phyloP scores from a whole-genome alignment of 2,329 filamentous ascomycete species.

The Penicillium concentricum region DNA sequence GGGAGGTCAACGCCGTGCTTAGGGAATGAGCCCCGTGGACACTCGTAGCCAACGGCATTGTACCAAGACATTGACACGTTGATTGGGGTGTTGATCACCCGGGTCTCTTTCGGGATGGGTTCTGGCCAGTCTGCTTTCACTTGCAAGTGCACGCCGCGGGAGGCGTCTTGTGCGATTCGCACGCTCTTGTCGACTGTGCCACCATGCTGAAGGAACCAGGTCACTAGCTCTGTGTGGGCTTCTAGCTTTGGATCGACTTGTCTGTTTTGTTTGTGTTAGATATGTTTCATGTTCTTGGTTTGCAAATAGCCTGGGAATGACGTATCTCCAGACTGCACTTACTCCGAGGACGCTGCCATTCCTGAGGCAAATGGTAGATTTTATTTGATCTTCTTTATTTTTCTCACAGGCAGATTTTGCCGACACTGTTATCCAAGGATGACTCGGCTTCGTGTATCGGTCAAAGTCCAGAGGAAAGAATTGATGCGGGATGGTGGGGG shows the following conservation, averaged over 20 bases:
- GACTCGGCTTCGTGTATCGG: constrained; percentile 13
- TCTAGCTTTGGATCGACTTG: constrained; percentile 19
- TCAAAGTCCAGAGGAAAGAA: constrained; percentile 15
- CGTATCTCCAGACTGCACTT: constrained; percentile 2
- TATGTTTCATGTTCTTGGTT: neutral
- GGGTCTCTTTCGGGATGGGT: constrained; percentile 30
- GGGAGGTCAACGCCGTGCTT: constrained; percentile 48
- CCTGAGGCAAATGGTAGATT: neutral
- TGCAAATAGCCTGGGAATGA: neutral
- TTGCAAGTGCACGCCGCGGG: constrained; percentile 38
- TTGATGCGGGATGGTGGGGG: constrained; percentile 21
- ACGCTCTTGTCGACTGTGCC: constrained; percentile 35
- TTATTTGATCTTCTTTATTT: neutral
- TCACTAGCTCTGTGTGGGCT: constrained; percentile 30
- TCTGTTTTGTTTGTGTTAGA: constrained; percentile 13
- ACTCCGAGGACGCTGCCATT: constrained; percentile 4
- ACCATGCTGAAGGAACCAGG: constrained; percentile 34
- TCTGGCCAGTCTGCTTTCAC: constrained; percentile 29
- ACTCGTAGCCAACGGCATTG: constrained; percentile 32
- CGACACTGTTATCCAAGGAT: neutral
- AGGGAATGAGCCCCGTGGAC: constrained; percentile 21
- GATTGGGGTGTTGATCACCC: constrained; percentile 37
- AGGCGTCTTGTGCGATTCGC: constrained; percentile 33
- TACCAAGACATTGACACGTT: constrained; percentile 39
- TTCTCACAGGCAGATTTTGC: neutral